Conservation (phyloP, 2,329 filamentous ascomycete species). For the Westerdykella sp. region DNA sequence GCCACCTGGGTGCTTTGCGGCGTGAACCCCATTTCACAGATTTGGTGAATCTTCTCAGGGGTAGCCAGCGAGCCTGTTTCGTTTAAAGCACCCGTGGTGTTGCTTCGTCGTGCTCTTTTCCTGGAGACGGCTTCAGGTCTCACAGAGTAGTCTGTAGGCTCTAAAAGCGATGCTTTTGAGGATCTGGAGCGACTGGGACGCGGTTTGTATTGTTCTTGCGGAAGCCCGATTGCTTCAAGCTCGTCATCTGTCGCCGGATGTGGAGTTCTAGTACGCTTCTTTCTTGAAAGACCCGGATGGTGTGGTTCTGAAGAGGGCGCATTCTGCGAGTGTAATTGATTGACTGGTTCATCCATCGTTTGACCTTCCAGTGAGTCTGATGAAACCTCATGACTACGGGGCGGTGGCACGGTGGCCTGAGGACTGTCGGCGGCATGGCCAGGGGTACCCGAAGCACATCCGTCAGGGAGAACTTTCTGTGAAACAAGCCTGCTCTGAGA, state of each 20-base stretch:
- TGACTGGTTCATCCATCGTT: background rate
- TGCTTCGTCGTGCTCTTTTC: slow-evolving; percentile 18
- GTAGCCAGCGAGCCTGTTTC: slow-evolving; percentile 9
- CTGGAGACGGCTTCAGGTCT: slow-evolving; percentile 21
- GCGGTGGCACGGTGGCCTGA: too few relatives aligned
- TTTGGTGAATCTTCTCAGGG: slow-evolving; percentile 26
- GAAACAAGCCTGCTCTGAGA: too few relatives aligned
- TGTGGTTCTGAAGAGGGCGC: background rate
- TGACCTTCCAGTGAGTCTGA: too few relatives aligned
- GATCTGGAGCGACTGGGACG: slow-evolving; percentile 35
- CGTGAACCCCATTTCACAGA: slow-evolving; percentile 34
- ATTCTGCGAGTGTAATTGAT: background rate
- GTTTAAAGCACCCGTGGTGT: slow-evolving; percentile 12
- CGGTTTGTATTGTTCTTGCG: slow-evolving; percentile 32
- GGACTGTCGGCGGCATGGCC: too few relatives aligned
- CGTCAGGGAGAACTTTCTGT: too few relatives aligned
- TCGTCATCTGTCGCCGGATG: slow-evolving; percentile 20
- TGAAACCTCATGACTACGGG: too few relatives aligned
- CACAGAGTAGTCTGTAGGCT: slow-evolving; percentile 25
- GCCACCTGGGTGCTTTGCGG: slow-evolving; percentile 23
- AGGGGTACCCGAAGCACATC: too few relatives aligned
- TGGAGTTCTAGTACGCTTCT: background rate
- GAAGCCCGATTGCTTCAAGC: slow-evolving; percentile 15
- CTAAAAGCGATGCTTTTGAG: slow-evolving; percentile 13
- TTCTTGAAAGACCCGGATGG: background rate